Evolutionary conservation across 2,329 filamentous ascomycete genomes (phyloP).

Genomic region (Monosporascus sp.): DNA sequence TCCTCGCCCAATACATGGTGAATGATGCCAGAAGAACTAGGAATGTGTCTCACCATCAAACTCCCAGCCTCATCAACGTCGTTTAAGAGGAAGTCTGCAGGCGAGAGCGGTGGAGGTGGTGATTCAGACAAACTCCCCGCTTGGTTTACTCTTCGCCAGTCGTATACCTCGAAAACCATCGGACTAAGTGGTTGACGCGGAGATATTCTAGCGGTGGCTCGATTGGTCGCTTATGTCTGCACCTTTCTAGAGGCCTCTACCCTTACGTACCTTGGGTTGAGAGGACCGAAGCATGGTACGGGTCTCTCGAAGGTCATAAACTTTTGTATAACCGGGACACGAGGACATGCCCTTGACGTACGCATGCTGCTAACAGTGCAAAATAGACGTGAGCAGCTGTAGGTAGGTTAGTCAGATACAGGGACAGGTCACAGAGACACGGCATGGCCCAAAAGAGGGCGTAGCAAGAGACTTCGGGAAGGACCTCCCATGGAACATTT

Average conservation of each 20-base stretch:
- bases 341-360: too few relatives aligned
- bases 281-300: too few relatives aligned
- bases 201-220: conserved; percentile 72
- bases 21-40: not conserved
- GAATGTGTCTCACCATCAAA: conserved; percentile 83
- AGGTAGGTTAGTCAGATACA: not conserved
- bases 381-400: not conserved
- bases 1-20: too few relatives aligned
- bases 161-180: conserved; percentile 90
- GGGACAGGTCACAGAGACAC: conserved; percentile 4
- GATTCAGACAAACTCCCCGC: conserved; percentile 39
- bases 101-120: conserved; percentile 55
- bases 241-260: too few relatives aligned
- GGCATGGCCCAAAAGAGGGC: conserved; percentile 4
- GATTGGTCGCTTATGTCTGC: conserved; percentile 3
- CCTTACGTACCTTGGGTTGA: too few relatives aligned
- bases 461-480: conserved; percentile 54
- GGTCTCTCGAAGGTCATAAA: too few relatives aligned
- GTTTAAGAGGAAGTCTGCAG: conserved; percentile 71
- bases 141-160: conserved; percentile 75
- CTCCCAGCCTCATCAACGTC: conserved; percentile 59
- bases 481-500: conserved; percentile 72
- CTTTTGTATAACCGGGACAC: too few relatives aligned
- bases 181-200: conserved; percentile 65
- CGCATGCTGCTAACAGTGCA: not conserved